phyloP scores from a whole-genome alignment of 352 stramenopile genomes.

The Blastocystis sp. region DNA sequence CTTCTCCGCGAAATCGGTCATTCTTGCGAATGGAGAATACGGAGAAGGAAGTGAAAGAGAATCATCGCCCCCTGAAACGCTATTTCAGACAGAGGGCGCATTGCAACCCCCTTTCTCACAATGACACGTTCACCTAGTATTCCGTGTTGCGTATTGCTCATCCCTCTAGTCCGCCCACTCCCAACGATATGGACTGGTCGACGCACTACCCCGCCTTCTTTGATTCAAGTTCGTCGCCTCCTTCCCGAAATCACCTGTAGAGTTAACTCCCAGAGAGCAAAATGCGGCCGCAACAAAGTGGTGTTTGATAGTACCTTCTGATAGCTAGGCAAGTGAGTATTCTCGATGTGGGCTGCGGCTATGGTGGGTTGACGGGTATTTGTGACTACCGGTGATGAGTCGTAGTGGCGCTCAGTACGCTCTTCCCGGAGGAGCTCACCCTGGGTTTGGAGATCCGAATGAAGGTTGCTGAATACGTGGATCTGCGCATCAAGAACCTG shows the following conservation, averaged over 20 bases:
- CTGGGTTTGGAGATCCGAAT: constrained; percentile 94
- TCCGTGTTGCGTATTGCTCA: too few species aligned
- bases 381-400: not conserved
- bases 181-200: constrained; percentile 89
- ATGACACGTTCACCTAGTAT: constrained; percentile 91
- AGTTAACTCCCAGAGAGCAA: constrained; percentile 37
- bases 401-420: constrained; percentile 82
- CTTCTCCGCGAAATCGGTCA: not conserved
- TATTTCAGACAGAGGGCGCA: constrained; percentile 93
- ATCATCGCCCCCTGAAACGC: constrained; percentile 87
- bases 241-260: constrained; percentile 10
- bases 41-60: constrained; percentile 19
- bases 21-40: not conserved
- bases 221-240: not conserved
- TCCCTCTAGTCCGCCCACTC: constrained; percentile 81
- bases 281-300: constrained; percentile 36
- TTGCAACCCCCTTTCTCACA: constrained; percentile 94
- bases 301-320: not conserved
- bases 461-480: constrained; percentile 86
- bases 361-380: constrained; percentile 88
- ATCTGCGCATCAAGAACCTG: constrained; percentile 82
- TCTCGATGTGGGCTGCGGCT: constrained; percentile 94
- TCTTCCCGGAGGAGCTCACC: constrained; percentile 88
- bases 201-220: constrained; percentile 85
- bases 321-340: constrained; percentile 85